Evolutionary conservation across 2,329 filamentous ascomycete species (phyloP).

Genomic region (Fusarium succisae): DNA sequence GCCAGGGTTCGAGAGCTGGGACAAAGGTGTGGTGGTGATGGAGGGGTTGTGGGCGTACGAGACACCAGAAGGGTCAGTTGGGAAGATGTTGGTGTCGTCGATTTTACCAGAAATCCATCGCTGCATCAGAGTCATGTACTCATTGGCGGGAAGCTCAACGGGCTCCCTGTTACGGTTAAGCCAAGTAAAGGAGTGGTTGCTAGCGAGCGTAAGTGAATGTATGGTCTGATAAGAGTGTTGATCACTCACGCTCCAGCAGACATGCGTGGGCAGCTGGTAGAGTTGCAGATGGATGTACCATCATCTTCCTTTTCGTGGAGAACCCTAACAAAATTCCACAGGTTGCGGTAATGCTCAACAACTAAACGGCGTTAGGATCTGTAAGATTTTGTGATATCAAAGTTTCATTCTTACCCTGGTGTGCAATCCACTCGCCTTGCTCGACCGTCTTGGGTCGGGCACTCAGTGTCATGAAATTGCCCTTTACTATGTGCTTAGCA

Average conservation of each 20-base stretch:
- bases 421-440: constrained; percentile 93
- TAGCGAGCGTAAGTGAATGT: constrained; percentile 43
- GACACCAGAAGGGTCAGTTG: constrained; percentile 79
- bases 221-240: neutral
- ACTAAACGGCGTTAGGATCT: constrained; percentile 60
- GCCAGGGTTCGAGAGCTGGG: constrained; percentile 67
- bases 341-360: constrained; percentile 89
- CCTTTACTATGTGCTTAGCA: constrained; percentile 91
- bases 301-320: constrained; percentile 87
- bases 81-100: constrained; percentile 88
- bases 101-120: constrained; percentile 98
- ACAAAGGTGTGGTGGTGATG: constrained; percentile 67
- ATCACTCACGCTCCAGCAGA: constrained; percentile 86
- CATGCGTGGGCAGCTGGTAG: constrained; percentile 88
- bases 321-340: constrained; percentile 90
- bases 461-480: constrained; percentile 98
- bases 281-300: constrained; percentile 83
- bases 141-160: constrained; percentile 89
- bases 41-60: constrained; percentile 72
- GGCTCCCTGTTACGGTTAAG: constrained; percentile 87
- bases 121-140: constrained; percentile 96
- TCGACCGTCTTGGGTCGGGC: constrained; percentile 94
- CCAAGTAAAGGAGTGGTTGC: constrained; percentile 97
- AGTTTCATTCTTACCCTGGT: constrained; percentile 74
- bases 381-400: neutral